These are phyloP conservation scores for Asclepias syriaca DNA, from an alignment of 257 asterid species.

Conservation along the genomic window DNA sequence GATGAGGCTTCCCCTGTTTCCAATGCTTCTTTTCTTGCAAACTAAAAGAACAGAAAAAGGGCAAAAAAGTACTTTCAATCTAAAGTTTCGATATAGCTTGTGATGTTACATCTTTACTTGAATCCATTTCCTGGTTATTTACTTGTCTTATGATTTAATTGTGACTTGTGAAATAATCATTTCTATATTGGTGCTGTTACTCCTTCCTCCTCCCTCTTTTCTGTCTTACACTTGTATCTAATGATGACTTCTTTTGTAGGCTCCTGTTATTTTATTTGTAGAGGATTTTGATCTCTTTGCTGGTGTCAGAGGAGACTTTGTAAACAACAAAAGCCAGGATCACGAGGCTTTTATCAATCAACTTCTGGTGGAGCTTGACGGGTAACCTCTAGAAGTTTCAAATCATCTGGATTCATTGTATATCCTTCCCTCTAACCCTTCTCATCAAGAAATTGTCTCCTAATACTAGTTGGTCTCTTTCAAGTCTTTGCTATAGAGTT, in stretches of 20 bases:
- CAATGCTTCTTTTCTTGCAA: neutral
- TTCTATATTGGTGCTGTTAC: neutral
- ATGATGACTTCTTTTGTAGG: constrained; percentile 35
- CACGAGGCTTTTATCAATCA: constrained; percentile 99
- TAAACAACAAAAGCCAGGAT: constrained; percentile 88
- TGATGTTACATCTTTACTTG: neutral
- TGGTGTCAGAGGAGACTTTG: constrained; percentile 90
- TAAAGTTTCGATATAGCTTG: neutral
- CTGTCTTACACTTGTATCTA: neutral
- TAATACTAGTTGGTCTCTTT: neutral
- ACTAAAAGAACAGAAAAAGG: neutral
- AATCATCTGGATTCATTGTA: neutral
- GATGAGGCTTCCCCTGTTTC: neutral
- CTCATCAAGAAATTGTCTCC: neutral
- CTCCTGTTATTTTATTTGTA: constrained; percentile 96
- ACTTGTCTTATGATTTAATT: neutral
- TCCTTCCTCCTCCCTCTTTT: neutral
- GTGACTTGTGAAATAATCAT: neutral
- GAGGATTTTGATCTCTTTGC: constrained; percentile 98
- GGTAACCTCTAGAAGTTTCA: constrained; percentile 31
- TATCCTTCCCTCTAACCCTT: neutral
- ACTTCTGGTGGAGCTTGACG: constrained; percentile 97
- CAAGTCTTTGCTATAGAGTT: neutral
- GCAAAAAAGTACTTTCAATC: neutral
- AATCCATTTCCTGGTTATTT: neutral